Conservation (phyloP, 2,329 filamentous ascomycete species). For the Phoma sp. region DNA sequence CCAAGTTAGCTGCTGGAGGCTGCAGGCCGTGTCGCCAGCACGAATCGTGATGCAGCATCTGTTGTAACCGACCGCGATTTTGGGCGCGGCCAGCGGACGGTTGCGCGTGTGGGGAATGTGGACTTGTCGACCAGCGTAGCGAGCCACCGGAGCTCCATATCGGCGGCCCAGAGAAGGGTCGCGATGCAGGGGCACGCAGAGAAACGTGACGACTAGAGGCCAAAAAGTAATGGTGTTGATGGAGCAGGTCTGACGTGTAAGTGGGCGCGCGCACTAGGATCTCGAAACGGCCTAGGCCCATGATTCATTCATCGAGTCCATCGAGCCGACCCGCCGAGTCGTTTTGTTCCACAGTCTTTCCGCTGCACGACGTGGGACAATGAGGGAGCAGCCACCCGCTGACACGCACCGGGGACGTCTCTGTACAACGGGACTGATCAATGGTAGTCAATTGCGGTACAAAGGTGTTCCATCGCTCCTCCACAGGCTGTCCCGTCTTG, state of each 20-base stretch:
- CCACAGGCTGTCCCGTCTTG: constrained; percentile 6
- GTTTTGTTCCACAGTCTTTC: constrained; percentile 22
- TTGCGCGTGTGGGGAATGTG: constrained; percentile 32
- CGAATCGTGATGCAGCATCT: constrained; percentile 36
- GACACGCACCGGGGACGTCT: constrained; percentile 21
- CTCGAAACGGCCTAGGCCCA: constrained; percentile 4
- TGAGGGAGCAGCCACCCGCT: constrained; percentile 20
- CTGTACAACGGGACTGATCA: constrained; percentile 24
- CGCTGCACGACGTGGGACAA: constrained; percentile 35
- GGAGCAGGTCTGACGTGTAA: constrained; percentile 40
- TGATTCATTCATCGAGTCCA: constrained; percentile 12
- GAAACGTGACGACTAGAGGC: constrained; percentile 28
- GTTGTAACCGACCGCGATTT: constrained; percentile 27
- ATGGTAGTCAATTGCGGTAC: constrained; percentile 13
- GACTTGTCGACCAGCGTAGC: constrained; percentile 26
- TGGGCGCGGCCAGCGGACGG: constrained; percentile 25
- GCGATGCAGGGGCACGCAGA: constrained; percentile 39
- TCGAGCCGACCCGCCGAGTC: constrained; percentile 33
- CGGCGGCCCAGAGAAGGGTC: constrained; percentile 32
- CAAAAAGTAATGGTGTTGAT: constrained; percentile 30
- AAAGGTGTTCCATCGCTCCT: constrained; percentile 10
- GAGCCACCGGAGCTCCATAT: constrained; percentile 24
- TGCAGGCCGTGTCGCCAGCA: constrained; percentile 27
- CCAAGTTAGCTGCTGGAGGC: constrained; percentile 36
- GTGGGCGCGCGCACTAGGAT: constrained; percentile 22